Evolutionary conservation across 768 basidiomycete species (phyloP).

Genomic region (Fomitopsis pulvina): DNA sequence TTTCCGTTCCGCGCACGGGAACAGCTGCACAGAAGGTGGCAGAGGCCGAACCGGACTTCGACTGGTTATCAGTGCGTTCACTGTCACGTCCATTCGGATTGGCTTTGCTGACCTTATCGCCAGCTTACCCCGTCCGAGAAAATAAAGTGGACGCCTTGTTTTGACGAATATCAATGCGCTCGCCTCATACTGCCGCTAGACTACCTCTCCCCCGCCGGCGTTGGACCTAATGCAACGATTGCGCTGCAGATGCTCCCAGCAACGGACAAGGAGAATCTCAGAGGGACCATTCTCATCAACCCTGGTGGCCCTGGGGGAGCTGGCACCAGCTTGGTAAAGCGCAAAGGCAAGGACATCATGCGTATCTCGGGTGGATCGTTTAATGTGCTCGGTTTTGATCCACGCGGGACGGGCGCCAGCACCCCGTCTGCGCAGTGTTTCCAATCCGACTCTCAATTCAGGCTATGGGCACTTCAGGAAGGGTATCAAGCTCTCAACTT

Average conservation of each 20-base stretch:
- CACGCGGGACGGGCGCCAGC: slow-evolving; percentile 16
- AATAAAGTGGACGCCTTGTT: slow-evolving; percentile 12
- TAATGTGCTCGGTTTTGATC: slow-evolving; percentile 17
- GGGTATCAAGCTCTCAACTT: slow-evolving; percentile 9
- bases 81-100: too few relatives aligned
- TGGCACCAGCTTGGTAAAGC: slow-evolving; percentile 5
- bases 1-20: too few relatives aligned
- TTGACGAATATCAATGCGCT: slow-evolving; percentile 9
- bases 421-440: slow-evolving; percentile 13
- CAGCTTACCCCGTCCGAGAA: slow-evolving; percentile 5
- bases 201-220: slow-evolving; percentile 1
- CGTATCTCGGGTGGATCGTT: slow-evolving; percentile 10
- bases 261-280: background rate
- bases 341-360: slow-evolving; percentile 4
- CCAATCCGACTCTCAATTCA: slow-evolving; percentile 3
- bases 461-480: slow-evolving; percentile 10
- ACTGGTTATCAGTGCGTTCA: background rate
- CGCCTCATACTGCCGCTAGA: slow-evolving; percentile 10
- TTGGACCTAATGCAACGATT: slow-evolving; percentile 4
- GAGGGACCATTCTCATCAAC: slow-evolving; percentile 9
- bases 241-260: slow-evolving; percentile 7
- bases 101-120: too few relatives aligned
- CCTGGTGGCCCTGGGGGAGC: slow-evolving; percentile 10
- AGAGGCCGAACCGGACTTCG: slow-evolving; percentile 3
- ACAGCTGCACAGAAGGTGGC: too few relatives aligned